Evolutionary conservation across 495 filamentous ascomycete species (phyloP).

Genomic region (Evernia prunastri): DNA sequence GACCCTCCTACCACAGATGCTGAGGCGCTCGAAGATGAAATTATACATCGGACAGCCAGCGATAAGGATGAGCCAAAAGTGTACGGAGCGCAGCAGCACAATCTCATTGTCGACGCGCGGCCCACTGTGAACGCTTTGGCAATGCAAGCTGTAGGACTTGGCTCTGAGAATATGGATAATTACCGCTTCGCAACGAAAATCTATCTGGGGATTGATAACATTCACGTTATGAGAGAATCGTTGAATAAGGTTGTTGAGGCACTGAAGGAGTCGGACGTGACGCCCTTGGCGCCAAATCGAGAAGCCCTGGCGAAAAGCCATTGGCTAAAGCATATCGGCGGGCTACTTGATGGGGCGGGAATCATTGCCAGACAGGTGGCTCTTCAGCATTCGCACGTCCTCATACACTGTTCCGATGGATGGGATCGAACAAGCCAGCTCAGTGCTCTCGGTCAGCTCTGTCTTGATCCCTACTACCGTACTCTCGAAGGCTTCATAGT

Average conservation of each 20-base stretch:
- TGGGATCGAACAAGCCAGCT: conserved; percentile 98
- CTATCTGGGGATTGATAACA: conserved; percentile 97
- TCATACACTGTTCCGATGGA: conserved; percentile 97
- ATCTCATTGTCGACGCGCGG: conserved; percentile 93
- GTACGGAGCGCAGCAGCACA: conserved; percentile 90
- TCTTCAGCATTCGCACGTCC: conserved; percentile 84
- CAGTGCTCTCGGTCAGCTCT: conserved; percentile 86
- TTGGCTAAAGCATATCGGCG: conserved; percentile 87
- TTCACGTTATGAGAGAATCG: conserved; percentile 96
- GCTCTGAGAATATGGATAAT: conserved; percentile 97
- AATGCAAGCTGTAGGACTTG: conserved; percentile 90
- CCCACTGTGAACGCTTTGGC: conserved; percentile 92
- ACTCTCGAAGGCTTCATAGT: conserved; percentile 95
- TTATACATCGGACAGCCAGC: conserved; percentile 47
- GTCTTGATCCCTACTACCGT: conserved; percentile 91
- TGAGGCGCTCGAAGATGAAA: conserved; percentile 68
- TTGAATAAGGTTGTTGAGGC: conserved; percentile 83
- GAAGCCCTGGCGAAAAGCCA: conserved; percentile 76
- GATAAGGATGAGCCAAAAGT: conserved; percentile 47
- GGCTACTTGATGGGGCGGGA: conserved; percentile 74
- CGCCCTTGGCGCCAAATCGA: conserved; percentile 73
- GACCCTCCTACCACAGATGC: conserved; percentile 48
- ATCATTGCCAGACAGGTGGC: conserved; percentile 85
- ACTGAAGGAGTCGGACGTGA: conserved; percentile 86
- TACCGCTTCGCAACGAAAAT: conserved; percentile 89